These are phyloP conservation scores for Podospora didyma DNA, from an alignment of 495 filamentous ascomycete species.

Conservation along the genomic window DNA sequence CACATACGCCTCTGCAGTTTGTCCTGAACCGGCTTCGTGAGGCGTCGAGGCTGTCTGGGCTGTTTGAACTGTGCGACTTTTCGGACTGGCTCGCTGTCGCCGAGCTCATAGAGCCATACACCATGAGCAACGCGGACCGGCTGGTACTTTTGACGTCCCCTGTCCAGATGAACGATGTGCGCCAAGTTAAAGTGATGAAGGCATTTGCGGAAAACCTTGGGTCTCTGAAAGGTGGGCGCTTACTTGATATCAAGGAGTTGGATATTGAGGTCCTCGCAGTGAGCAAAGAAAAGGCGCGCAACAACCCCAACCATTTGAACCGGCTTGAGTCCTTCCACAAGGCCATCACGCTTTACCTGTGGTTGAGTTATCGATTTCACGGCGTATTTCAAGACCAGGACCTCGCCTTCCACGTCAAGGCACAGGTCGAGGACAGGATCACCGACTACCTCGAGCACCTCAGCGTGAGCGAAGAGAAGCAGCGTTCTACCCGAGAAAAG, in stretches of 20 bases:
- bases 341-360: slow-evolving; percentile 76
- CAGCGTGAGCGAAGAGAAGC: slow-evolving; percentile 9
- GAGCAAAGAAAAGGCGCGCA: slow-evolving; percentile 27
- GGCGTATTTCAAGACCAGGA: slow-evolving; percentile 76
- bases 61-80: slow-evolving; percentile 71
- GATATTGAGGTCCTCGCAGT: slow-evolving; percentile 65
- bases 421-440: slow-evolving; percentile 73
- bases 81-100: slow-evolving; percentile 58
- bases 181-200: slow-evolving; percentile 39
- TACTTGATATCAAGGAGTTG: slow-evolving; percentile 60
- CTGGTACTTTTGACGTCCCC: slow-evolving; percentile 74
- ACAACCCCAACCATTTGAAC: slow-evolving; percentile 46
- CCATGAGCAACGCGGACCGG: slow-evolving; percentile 65
- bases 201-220: slow-evolving; percentile 67
- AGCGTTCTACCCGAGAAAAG: slow-evolving; percentile 7
- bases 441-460: slow-evolving; percentile 54
- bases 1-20: slow-evolving; percentile 69
- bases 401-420: slow-evolving; percentile 77
- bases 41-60: slow-evolving; percentile 50
- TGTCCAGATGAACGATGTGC: slow-evolving; percentile 32
- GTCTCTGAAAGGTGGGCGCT: slow-evolving; percentile 54
- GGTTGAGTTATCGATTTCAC: slow-evolving; percentile 70
- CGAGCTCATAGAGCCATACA: slow-evolving; percentile 62
- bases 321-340: slow-evolving; percentile 76
- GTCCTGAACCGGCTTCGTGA: slow-evolving; percentile 69